Base-by-base conservation (phyloP, 805 yeast genomes). In the Lipomyces sp. region DNA sequence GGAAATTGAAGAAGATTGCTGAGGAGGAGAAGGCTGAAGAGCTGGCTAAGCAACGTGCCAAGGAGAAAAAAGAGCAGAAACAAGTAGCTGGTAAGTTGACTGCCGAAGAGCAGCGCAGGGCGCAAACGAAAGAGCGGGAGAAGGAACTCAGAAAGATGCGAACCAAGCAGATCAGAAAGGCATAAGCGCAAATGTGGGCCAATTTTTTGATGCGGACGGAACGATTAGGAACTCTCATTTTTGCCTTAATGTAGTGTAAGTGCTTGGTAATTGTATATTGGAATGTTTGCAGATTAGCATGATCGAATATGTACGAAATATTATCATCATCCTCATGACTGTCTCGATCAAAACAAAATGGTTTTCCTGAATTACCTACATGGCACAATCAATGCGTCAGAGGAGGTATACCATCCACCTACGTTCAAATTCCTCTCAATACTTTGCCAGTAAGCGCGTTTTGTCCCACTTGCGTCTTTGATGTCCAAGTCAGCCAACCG, bases 61-160 rank as follows among this genome's bases (percentile, higher is more conserved):
- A 84, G 73, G 86, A 85, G 73, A 87, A 86, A 78, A 89, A 89
- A 71, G 80, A 81, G 62, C 63, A 35, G 11, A 60, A 63, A 57
- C 59, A 63, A 32, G 55, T 34, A 4, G 73, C 84, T 69, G 79
- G 84, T 71, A 83, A 82, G 39, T 79, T 90, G 75, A 82, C 88
- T 57, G 88, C 91, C 67, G 92, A 88, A 74, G 95, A 89, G 76
- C 95, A 90, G 80, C 87, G 87, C 71, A 90, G 89, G 80, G 77
- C 84, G 54, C 94, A 90, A 71, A 87, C 86, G 80, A 90, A 89
- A 80, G 91, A 89, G 77, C 82, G 82, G 71, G 96, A 90, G 72
- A 91, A 88, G 82, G 91, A 87, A 78, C 90, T 88, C 76, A 87
- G 92, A 90, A 90, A 79, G 80, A 80, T 76, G 83, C 81, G 79